Percentiles rank a stretch among this genome's conserved stretches.
Conservation (phyloP, 1,284 basidiomycete genomes). For the Leccinum subspadiceum region DNA sequence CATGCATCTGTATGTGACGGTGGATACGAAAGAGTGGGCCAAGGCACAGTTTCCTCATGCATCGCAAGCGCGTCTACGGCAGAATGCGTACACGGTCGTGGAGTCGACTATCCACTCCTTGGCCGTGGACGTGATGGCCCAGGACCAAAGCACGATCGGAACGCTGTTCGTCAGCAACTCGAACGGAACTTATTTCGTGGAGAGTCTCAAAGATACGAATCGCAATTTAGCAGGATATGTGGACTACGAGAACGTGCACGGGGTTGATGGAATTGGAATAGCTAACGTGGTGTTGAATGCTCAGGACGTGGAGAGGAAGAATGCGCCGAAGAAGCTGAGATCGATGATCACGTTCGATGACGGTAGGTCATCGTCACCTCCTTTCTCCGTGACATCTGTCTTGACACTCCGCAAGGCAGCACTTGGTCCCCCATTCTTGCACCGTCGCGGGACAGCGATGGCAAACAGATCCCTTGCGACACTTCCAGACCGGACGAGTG, state of each 20-base stretch:
- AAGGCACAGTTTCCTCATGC: slow-evolving; percentile 86
- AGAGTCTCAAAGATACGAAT: slow-evolving; percentile 88
- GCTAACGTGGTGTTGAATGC: slow-evolving; percentile 87
- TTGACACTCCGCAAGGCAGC: slow-evolving; percentile 46
- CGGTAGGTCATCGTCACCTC: slow-evolving; percentile 43
- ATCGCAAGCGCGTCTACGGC: slow-evolving; percentile 70
- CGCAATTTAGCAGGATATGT: slow-evolving; percentile 86
- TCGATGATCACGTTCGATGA: slow-evolving; percentile 91
- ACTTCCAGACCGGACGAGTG: slow-evolving; percentile 57
- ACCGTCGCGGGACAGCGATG: slow-evolving; percentile 62
- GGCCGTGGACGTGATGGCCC: slow-evolving; percentile 88
- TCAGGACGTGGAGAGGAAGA: slow-evolving; percentile 62
- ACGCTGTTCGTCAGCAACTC: slow-evolving; percentile 94
- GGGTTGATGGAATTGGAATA: slow-evolving; percentile 91
- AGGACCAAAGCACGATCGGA: slow-evolving; percentile 73
- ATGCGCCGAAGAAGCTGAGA: slow-evolving; percentile 61
- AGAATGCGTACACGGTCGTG: slow-evolving; percentile 95
- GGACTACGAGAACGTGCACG: slow-evolving; percentile 90
- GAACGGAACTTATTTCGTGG: slow-evolving; percentile 94
- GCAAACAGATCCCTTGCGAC: slow-evolving; percentile 64
- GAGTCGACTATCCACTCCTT: slow-evolving; percentile 92
- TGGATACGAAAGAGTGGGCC: slow-evolving; percentile 81
- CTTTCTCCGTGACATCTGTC: neutral
- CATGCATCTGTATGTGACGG: slow-evolving; percentile 83
- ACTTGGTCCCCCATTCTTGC: slow-evolving; percentile 74